Evolutionary conservation across 331 rosid genomes (phyloP).

Genomic region (Quercus lobata): DNA sequence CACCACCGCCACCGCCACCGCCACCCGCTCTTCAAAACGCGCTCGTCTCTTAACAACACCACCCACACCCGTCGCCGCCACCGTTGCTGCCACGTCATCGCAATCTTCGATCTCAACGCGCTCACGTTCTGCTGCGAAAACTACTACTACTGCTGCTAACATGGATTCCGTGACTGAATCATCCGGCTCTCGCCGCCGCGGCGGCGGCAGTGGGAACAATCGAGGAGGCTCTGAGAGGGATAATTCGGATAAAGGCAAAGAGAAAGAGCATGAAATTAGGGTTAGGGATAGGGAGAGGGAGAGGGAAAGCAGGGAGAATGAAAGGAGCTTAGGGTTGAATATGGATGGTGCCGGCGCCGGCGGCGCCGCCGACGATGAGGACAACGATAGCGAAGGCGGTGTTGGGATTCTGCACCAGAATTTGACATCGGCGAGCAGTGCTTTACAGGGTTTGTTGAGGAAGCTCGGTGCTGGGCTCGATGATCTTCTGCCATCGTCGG

Average conservation of each 20-base stretch:
- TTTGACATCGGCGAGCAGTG: constrained; percentile 93
- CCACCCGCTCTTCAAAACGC: constrained; percentile 77
- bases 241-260: constrained; percentile 78
- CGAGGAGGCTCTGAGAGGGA: constrained; percentile 61
- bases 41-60: constrained; percentile 39
- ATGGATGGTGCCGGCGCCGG: constrained; percentile 56
- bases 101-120: constrained; percentile 53
- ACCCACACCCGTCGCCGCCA: constrained; percentile 37
- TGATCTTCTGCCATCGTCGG: constrained; percentile 81
- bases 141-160: not conserved
- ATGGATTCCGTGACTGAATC: constrained; percentile 90
- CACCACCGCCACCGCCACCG: constrained; percentile 45
- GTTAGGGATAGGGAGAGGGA: constrained; percentile 63
- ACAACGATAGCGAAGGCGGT: constrained; percentile 86
- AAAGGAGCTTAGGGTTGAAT: constrained; percentile 60
- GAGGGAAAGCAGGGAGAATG: constrained; percentile 32
- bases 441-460: constrained; percentile 89
- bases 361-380: constrained; percentile 66
- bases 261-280: constrained; percentile 88
- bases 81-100: not conserved
- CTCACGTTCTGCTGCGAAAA: constrained; percentile 38
- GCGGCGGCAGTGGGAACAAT: constrained; percentile 38
- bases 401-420: constrained; percentile 74
- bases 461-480: constrained; percentile 98
- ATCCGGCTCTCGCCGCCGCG: constrained; percentile 78